Evolutionary conservation across 148 eudicot species (phyloP), one percentile per base, ranked within the genome.

Genomic region (Pouteria glomerata): DNA sequence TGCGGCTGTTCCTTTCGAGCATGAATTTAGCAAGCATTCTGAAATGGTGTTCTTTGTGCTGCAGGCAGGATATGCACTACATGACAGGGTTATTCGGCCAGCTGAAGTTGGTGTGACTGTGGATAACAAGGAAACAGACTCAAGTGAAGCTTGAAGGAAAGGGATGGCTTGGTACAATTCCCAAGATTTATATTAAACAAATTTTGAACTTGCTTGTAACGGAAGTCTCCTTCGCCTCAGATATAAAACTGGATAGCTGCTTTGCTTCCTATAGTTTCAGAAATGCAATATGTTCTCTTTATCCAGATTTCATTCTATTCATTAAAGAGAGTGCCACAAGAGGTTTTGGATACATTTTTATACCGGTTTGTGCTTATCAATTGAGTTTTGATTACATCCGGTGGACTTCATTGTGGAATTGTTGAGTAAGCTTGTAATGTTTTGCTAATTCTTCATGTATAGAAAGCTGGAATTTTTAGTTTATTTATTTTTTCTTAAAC

Each of bases 41-140:
- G 44, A 41, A 48, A 41, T 39, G 42, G 26, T 42, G 29, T 63
- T 29, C 41, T 0, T 65, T 37, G 12, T 57, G 26, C 50, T 68
- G 86, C 87, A 95, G 99, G 77, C 87, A 24, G 97, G 99, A 35
- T 95, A 89, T 81, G 79, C 64, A 65, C 81, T 95, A 62, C 89
- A 95, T 51, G 96, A 90, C 60, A 84, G 99, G 74, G 77, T 95
- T 66, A 77, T 95, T 68, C 83, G 99, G 66, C 99, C 99, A 53
- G 97, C 99, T 53, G 99, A 95, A 80, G 99, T 95, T 64, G 99
- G 99, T 30, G 99, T 95, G 71, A 95, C 96, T 0, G 80, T 26
- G 41, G 85, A 83, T 76, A 81, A 70, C n/a, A 74, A 70, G 55
- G 81, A 82, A 68, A 78, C 78, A 51, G 67, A 73, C 26, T 24